Base-by-base conservation (phyloP, 2,329 filamentous ascomycete species). In the Fusarium keratoplasticum region DNA sequence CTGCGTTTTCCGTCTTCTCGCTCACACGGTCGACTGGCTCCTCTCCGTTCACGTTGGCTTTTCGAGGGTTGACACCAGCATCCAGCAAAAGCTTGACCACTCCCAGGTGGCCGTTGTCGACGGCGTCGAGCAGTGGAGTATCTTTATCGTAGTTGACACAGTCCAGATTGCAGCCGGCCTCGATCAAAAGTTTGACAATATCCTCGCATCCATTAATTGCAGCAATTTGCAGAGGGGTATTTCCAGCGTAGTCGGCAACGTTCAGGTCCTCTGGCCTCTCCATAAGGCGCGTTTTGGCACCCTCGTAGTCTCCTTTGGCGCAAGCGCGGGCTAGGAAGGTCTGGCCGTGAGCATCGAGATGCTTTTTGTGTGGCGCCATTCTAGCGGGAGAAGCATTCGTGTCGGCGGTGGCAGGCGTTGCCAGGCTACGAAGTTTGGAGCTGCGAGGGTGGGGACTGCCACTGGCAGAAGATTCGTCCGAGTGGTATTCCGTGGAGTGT, bases 151-250 rank as follows among this genome's bases (percentile, higher is more conserved):
- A 92, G 77, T 93, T 92, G 67, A 92, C 86, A 78, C 89, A 96
- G 78, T 98, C 94, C 54, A 96, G 88, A 64, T 94, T 93, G 83
- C 95, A 98, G 36, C 94, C 94, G 71, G 94, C 92, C 10, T 94
- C 90, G 71, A 99, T 91, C 42, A 99, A 85, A 62, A 97, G 93
- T 80, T 94, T 92, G 42, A 98, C 96, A 66, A 98, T 95, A 64
- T 96, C 90, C 35, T 92, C 92, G 81, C 92, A 94, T 8, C 96
- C 96, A 79, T 96, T 93, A 67, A 99, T 88, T 35, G 95, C 92
- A 36, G 96, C 96, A 74, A 98, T 96, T 82, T 99, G 96, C 36
- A 99, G 87, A 27, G 96, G 96, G 1, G 96, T 97, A 79, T 98
- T 98, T n/a, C 95, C 94, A 16, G 96, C 96, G 80, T 98, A 97